Evolutionary conservation across 2,329 filamentous ascomycete species (phyloP).

Genomic region (Cladobotryum protrusum): DNA sequence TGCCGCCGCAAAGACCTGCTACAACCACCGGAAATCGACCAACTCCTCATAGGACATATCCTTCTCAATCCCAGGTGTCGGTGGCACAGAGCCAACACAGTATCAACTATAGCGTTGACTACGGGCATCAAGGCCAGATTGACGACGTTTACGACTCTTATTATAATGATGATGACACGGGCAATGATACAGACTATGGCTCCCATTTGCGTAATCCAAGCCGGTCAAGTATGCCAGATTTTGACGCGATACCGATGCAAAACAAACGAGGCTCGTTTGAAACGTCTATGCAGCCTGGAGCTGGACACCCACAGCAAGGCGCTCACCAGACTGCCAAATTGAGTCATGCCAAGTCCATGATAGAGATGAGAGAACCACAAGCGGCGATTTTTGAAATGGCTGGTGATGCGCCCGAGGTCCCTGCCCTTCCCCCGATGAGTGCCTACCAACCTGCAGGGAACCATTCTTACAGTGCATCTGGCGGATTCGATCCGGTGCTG

Average conservation of each 20-base stretch:
- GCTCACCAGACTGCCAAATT: constrained; percentile 48
- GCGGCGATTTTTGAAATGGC: constrained; percentile 70
- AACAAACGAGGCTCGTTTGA: constrained; percentile 41
- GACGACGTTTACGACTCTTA: constrained; percentile 52
- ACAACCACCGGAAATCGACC: constrained; percentile 48
- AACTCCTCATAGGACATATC: constrained; percentile 48
- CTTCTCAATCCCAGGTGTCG: constrained; percentile 17
- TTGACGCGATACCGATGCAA: constrained; percentile 34
- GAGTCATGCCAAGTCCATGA: constrained; percentile 60
- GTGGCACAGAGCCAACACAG: constrained; percentile 18
- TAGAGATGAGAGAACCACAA: constrained; percentile 57
- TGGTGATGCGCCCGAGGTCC: constrained; percentile 52
- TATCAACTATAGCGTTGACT: constrained; percentile 24
- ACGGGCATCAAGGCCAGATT: constrained; percentile 32
- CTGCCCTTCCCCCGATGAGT: constrained; percentile 36
- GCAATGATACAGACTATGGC: constrained; percentile 13
- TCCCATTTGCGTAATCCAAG: constrained; percentile 13
- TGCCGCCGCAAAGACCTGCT: constrained; percentile 45
- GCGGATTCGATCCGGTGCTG: constrained; percentile 22
- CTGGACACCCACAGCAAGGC: constrained; percentile 41
- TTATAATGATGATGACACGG: constrained; percentile 36
- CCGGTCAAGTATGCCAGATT: constrained; percentile 33
- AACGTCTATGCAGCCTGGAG: constrained; percentile 36
- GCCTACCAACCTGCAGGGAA: neutral
- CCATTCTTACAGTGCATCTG: constrained; percentile 16